Evolutionary conservation across 768 basidiomycete genomes (phyloP), one percentile per base, ranked within the genome.

Genomic region (Pleurotus salmoneostramineus): DNA sequence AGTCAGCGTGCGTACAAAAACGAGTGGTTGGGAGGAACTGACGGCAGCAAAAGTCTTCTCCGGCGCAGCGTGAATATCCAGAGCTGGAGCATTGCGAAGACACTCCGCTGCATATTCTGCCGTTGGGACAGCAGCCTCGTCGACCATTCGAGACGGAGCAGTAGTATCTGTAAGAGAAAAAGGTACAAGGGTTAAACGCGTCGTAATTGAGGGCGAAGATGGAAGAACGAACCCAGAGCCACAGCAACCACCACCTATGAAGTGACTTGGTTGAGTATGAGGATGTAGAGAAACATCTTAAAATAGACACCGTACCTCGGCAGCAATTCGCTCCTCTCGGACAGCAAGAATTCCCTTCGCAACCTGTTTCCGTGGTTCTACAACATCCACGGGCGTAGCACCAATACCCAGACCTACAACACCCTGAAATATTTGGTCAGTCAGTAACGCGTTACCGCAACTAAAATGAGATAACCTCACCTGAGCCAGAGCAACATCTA

Each of bases 1-100:
- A n/a, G 37, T 8, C 37, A n/a, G 37, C 10, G n/a, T 40, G 8
- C 8, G 37, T n/a, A n/a, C 37, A 10, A n/a, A 40, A 40, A 40
- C 6, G 15, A 10, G 4, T 11, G 15, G 17, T 10, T 45, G 11
- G 2, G 2, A 45, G n/a, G 37, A 40, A 55, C 52, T 43, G n/a
- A 55, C 52, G 52, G n/a, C 40, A 55, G 17, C 52, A 55, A 31
- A 55, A 55, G 15, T 55, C 27, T 14, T 55, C 52, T 35, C 52
- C 52, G 12, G 52, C 17, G 17, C 52, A 55, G 8, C 40, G 35
- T 2, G 52, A 17, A 43, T 55, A 55, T 5, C 52, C 52, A 11
- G 52, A 8, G 10, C 36, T 42, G n/a, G 52, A 40, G 27, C 52
- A 55, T 7, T 43, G 21, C 6, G 15, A n/a, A 32, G 36, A 42